Evolutionary conservation across 1,284 basidiomycete genomes (phyloP).

Genomic region (Ceratobasidium sp.): DNA sequence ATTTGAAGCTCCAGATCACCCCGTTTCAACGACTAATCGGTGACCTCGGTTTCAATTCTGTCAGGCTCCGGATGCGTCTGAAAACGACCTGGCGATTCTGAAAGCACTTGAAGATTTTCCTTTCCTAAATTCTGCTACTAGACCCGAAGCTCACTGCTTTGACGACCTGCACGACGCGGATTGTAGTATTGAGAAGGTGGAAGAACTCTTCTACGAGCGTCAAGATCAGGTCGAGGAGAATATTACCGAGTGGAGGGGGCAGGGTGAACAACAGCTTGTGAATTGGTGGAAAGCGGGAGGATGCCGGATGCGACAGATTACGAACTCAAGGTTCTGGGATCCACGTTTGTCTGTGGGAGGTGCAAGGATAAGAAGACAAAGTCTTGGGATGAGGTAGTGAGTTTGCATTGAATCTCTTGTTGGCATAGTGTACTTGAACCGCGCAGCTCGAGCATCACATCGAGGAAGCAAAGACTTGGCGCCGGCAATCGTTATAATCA

Average conservation of each 20-base stretch:
- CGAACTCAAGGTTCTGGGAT: background rate
- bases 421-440: background rate
- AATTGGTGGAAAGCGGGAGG: background rate
- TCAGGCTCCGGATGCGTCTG: background rate
- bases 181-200: too few species aligned
- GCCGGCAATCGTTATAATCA: background rate
- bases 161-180: background rate
- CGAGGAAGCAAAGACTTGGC: background rate
- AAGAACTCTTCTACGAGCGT: too few species aligned
- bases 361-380: background rate
- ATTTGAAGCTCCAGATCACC: background rate
- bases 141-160: background rate
- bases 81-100: background rate
- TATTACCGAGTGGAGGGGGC: background rate
- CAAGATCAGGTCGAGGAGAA: too few species aligned
- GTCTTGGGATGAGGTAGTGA: conserved; percentile 4
- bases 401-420: background rate
- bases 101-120: background rate
- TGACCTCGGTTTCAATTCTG: background rate
- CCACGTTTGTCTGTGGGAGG: background rate
- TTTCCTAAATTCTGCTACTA: background rate
- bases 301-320: background rate
- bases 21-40: background rate
- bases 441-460: background rate
- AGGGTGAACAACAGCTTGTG: conserved; percentile 7